Percentiles rank a stretch among this genome's conserved stretches.
Evolutionary conservation across 441 rosid genomes (phyloP).

Genomic region (Gossypium trilobum): DNA sequence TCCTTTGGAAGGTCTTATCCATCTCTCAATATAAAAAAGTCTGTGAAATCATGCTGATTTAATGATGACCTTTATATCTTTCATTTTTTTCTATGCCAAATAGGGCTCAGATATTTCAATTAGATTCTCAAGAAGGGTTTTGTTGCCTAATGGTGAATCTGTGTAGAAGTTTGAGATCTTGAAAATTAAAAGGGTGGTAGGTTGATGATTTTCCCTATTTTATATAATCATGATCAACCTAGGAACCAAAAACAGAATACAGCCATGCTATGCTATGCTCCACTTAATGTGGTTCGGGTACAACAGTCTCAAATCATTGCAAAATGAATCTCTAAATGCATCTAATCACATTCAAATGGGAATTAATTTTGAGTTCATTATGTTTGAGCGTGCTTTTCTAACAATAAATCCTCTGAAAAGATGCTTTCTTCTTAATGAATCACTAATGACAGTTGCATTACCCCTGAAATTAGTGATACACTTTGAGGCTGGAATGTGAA

Average conservation of each 20-base stretch:
- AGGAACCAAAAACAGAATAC: background rate
- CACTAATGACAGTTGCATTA: background rate
- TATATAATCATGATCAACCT: background rate
- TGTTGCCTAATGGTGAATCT: background rate
- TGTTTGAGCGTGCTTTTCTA: too few relatives aligned
- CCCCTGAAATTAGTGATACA: background rate
- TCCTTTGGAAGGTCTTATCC: constrained; percentile 2
- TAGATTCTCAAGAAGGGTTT: background rate
- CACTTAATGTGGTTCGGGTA: background rate
- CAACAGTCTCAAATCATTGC: background rate
- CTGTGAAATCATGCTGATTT: constrained; percentile 1
- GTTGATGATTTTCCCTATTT: background rate
- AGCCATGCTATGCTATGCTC: background rate
- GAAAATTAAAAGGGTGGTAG: background rate
- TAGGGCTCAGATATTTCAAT: background rate
- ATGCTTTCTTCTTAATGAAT: background rate
- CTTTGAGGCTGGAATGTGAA: background rate
- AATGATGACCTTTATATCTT: background rate
- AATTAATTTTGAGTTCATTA: background rate
- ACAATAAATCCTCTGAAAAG: too few relatives aligned
- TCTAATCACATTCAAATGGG: background rate
- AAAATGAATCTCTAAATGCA: background rate
- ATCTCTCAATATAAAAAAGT: background rate
- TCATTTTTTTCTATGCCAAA: background rate
- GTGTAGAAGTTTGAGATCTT: background rate